Conservation (phyloP, 495 filamentous ascomycete genomes). For the Pseudevernia furfuracea region DNA sequence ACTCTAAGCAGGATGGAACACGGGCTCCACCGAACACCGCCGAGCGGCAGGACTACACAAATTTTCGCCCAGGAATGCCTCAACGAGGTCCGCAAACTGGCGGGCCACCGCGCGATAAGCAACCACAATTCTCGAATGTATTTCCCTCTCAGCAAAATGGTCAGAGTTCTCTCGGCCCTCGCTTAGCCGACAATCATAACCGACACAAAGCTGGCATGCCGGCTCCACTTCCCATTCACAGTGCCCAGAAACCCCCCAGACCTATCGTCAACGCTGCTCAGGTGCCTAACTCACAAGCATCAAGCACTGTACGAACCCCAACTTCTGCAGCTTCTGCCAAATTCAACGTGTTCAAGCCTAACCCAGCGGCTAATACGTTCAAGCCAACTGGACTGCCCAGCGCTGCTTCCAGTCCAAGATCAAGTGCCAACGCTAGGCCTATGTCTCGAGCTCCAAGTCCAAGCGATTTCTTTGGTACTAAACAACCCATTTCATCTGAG, state of each 20-base stretch:
- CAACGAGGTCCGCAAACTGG: conserved; percentile 40
- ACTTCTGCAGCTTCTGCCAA: conserved; percentile 50
- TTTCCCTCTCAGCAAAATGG: conserved; percentile 30
- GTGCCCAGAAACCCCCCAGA: conserved; percentile 43
- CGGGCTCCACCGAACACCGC: conserved; percentile 28
- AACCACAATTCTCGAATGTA: conserved; percentile 39
- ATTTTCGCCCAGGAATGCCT: conserved; percentile 40
- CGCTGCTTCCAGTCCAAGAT: conserved; percentile 56
- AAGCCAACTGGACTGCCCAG: conserved; percentile 59
- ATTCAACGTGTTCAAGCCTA: conserved; percentile 83
- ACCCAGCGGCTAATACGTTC: conserved; percentile 68
- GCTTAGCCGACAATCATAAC: conserved; percentile 48
- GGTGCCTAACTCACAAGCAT: conserved; percentile 38
- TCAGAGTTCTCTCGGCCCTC: conserved; percentile 45
- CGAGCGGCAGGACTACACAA: conserved; percentile 41
- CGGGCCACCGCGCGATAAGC: conserved; percentile 22
- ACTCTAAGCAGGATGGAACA: conserved; percentile 31
- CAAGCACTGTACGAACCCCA: conserved; percentile 38
- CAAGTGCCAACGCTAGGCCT: conserved; percentile 43
- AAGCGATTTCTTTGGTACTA: conserved; percentile 48
- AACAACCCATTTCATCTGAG: conserved; percentile 50
- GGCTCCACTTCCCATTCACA: conserved; percentile 48
- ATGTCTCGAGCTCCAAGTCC: conserved; percentile 46
- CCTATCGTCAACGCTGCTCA: conserved; percentile 40
- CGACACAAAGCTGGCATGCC: conserved; percentile 46